A percentile compares a stretch with the other conserved stretches of the same genome.
phyloP scores from a whole-genome alignment of 2,329 filamentous ascomycete genomes.

The Paracamarosporium sp. region DNA sequence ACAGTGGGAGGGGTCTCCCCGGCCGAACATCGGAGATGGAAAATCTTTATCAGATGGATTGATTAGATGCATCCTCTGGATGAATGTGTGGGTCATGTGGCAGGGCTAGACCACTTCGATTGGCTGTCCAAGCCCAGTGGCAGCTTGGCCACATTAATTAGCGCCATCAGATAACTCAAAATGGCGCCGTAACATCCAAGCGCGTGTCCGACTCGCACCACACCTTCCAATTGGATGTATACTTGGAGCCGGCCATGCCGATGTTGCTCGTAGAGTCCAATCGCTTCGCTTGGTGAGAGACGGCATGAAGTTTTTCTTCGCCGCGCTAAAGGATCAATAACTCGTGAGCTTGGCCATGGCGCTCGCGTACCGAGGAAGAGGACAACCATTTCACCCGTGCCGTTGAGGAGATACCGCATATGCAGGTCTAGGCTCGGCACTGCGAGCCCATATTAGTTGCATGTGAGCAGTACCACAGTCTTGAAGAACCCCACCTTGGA shows the following conservation, averaged over 20 bases:
- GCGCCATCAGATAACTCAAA: slow-evolving; percentile 38
- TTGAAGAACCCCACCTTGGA: background rate
- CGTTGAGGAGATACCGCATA: background rate
- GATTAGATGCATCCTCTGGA: slow-evolving; percentile 26
- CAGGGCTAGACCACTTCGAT: slow-evolving; percentile 3
- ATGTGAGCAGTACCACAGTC: background rate
- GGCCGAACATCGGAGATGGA: slow-evolving; percentile 35
- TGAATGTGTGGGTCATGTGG: slow-evolving; percentile 14
- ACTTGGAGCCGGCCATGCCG: background rate
- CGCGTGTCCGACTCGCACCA: background rate
- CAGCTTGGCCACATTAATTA: slow-evolving; percentile 16
- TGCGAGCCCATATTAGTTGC: background rate
- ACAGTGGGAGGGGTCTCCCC: slow-evolving; percentile 6
- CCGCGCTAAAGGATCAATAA: background rate
- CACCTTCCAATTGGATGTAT: slow-evolving; percentile 17
- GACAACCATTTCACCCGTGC: background rate
- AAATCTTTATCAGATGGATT: slow-evolving; percentile 32
- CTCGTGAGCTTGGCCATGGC: background rate
- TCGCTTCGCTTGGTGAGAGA: background rate
- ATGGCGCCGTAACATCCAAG: background rate
- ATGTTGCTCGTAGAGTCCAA: background rate
- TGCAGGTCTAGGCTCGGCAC: background rate
- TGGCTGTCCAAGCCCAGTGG: background rate
- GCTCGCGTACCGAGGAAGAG: background rate
- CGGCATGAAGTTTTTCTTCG: background rate